Conservation (phyloP, 1,284 basidiomycete species). For the Phellopilus nigrolimitatus region DNA sequence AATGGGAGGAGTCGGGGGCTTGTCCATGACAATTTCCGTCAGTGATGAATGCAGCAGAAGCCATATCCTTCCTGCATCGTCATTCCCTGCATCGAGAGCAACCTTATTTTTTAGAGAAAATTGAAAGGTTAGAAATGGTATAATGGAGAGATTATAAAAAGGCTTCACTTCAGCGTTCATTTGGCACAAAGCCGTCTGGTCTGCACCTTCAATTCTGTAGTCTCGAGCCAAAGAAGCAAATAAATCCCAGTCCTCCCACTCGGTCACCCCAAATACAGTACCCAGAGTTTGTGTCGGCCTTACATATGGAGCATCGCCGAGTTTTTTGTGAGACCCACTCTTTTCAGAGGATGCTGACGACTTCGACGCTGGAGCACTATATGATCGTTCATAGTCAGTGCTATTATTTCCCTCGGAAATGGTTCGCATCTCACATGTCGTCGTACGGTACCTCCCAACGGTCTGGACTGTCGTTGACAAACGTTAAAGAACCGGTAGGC, state of each 20-base stretch:
- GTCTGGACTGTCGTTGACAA: constrained; percentile 56
- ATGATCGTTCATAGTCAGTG: constrained; percentile 7
- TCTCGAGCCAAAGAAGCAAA: constrained; percentile 63
- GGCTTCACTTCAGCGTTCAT: constrained; percentile 58
- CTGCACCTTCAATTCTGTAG: constrained; percentile 58
- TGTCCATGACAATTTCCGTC: constrained; percentile 39
- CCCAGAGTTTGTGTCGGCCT: constrained; percentile 54
- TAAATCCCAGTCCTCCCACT: constrained; percentile 39
- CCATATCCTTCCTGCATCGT: constrained; percentile 69
- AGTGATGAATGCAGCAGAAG: constrained; percentile 57
- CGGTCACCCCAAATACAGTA: constrained; percentile 30
- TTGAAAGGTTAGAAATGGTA: constrained; percentile 11
- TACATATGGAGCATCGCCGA: constrained; percentile 45
- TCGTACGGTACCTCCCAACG: constrained; percentile 79
- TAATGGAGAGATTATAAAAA: constrained; percentile 3
- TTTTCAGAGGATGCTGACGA: constrained; percentile 34
- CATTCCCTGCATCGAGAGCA: constrained; percentile 55
- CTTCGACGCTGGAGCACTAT: constrained; percentile 23
- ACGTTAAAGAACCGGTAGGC: constrained; percentile 61
- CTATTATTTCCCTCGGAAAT: too few species aligned
- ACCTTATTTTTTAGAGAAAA: constrained; percentile 35
- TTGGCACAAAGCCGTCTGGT: constrained; percentile 46
- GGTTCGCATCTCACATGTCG: constrained; percentile 58
- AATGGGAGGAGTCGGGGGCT: constrained; percentile 29
- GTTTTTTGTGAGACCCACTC: constrained; percentile 37